Evolutionary conservation across 208 protist genomes (phyloP), one percentile per base, ranked within the genome.

Genomic region (Spongospora subterranea): DNA sequence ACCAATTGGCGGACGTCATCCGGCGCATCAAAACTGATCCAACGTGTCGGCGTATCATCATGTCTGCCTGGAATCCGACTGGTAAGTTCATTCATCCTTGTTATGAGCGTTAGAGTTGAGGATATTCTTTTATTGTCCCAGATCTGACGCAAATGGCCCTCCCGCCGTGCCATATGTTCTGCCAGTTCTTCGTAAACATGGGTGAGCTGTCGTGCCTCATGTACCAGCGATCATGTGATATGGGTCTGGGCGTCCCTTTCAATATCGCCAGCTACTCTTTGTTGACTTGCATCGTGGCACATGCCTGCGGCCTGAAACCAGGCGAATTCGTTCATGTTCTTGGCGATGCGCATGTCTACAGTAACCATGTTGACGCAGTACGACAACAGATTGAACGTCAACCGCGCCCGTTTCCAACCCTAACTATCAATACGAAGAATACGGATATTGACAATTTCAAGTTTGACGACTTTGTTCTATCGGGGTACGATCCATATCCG

Each of bases 191-290:
- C 92, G 98, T 99, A 46, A 95, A 96, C 93, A 95, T 96, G 38
- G 93, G 94, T 45, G 97, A 98, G 94, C 95, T 99, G 24, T 93
- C 77, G 0, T 93, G 93, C 32, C 95, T 95, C 66, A 88, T 96
- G 91, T 96, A 96, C 91, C 95, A 96, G 91, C 90, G 95, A 38
- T 95, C 93, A 0, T 82, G 88, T 41, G 97, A 98, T 94, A 98
- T 98, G 96, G 98, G 98, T 0, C 96, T 99, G 40, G 98, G 98
- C 24, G 98, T 99, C 24, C 98, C 98, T 1, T 99, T 99, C 95
- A 99, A 99, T 96, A 99, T 99, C 92, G 98, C 98, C 1, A 97
- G 95, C 45, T 99, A 99, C 94, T 54, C 98, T 11, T 94, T 99
- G 39, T 94, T 99, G 17, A 99, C 97, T 0, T 95, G 97, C 46